Base-by-base conservation (phyloP, 2,329 filamentous ascomycete species). In the Colletotrichum sp. region DNA sequence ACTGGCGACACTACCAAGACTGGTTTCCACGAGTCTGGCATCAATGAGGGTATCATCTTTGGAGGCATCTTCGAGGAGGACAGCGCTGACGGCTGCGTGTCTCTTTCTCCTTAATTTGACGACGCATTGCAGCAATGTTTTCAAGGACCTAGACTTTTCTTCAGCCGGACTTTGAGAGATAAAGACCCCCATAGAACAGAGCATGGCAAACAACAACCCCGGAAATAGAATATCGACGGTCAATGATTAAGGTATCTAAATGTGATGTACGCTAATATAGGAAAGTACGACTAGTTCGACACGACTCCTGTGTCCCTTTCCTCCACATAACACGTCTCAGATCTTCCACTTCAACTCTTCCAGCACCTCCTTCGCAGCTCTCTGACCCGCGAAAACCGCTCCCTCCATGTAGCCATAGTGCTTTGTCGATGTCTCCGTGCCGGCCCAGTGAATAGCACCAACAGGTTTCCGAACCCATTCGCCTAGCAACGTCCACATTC, bases 1-100 rank as follows among this genome's bases (percentile, higher is more conserved):
- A 81, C 79, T 48, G 86, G 90, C 76, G 84, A 89, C 39, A 7
- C 72, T 4, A 85, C 85, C 32, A 87, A 86, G 79, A 80, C 85
- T 26, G 89, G 88, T 4, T 86, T 84, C 78, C 89, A 91, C 80
- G 83, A 85, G 76, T 79, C 83, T 10, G 85, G 83, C 16, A 87
- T 91, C 72, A 81, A 90, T 78, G 89, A 91, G 80, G 89, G 89
- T 2, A 79, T 91, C 32, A 84, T 90, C 24, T 91, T 85, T 74
- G 87, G 86, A 1, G 88, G 89, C 4, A 86, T 91, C 61, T 91
- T 91, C 79, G 80, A 87, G 69, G 90, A 91, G 82, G 86, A 90
- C 76, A 89, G 85, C 77, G 77, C 82, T 24, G 67, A 72, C 39
- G 71, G 70, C n/a, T 76, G 74, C 16, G 57, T 68, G 13, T 43